phyloP scores from a whole-genome alignment of 495 filamentous ascomycete species.

The Talaromyces stipitatus region DNA sequence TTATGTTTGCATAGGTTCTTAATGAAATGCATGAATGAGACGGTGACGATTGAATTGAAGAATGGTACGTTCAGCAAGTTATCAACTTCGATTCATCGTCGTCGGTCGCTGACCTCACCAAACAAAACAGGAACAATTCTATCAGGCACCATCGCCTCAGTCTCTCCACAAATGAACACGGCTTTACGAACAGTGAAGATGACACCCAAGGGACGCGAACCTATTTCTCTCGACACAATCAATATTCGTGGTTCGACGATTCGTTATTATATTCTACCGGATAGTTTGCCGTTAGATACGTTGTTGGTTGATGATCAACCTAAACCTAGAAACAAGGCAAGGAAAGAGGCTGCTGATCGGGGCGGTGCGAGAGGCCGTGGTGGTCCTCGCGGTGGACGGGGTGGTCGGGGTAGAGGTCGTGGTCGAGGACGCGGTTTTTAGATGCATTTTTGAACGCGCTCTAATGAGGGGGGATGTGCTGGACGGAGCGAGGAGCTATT shows the following conservation, averaged over 20 bases:
- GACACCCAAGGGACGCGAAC: constrained; percentile 79
- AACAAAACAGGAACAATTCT: constrained; percentile 70
- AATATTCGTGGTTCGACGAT: constrained; percentile 92
- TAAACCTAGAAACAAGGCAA: constrained; percentile 98
- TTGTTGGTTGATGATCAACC: constrained; percentile 91
- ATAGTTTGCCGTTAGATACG: constrained; percentile 88
- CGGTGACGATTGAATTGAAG: constrained; percentile 94
- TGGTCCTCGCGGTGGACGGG: constrained; percentile 46
- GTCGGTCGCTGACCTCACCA: neutral
- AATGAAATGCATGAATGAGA: constrained; percentile 98
- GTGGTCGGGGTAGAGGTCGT: constrained; percentile 54
- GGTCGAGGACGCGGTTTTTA: constrained; percentile 60
- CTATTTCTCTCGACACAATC: constrained; percentile 86
- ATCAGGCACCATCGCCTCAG: constrained; percentile 89
- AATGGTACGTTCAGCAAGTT: constrained; percentile 81
- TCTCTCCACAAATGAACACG: constrained; percentile 96
- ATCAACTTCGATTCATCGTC: neutral
- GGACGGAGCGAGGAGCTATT: no score
- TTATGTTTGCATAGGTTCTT: constrained; percentile 59
- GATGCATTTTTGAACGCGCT: neutral
- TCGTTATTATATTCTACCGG: constrained; percentile 88
- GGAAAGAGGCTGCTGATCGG: constrained; percentile 79
- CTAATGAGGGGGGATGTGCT: neutral
- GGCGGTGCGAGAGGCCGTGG: constrained; percentile 52
- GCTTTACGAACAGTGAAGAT: constrained; percentile 89